Conservation (phyloP, 148 eudicot genomes). For the Vaccinium corymbosum region DNA sequence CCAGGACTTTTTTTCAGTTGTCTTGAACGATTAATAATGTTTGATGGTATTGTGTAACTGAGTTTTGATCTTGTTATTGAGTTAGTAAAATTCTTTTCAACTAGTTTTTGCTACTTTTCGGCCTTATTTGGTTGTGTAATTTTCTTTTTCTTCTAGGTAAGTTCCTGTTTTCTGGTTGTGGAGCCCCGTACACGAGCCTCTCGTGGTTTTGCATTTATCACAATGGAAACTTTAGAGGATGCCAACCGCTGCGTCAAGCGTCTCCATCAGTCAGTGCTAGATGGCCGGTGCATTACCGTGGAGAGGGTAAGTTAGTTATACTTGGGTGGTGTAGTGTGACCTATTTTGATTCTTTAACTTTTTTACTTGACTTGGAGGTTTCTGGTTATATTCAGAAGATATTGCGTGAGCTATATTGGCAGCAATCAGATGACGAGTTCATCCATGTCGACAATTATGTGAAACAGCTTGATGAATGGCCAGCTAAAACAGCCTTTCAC, state of each 20-base stretch:
- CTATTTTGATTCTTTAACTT: slow-evolving; percentile 35
- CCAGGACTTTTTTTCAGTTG: not conserved
- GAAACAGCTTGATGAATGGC: slow-evolving; percentile 91
- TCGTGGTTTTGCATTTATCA: slow-evolving; percentile 90
- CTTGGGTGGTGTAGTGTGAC: slow-evolving; percentile 18
- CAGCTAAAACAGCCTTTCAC: slow-evolving; percentile 85
- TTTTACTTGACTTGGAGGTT: slow-evolving; percentile 73
- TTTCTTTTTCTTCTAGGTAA: slow-evolving; percentile 36
- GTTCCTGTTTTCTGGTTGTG: slow-evolving; percentile 70
- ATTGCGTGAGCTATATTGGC: slow-evolving; percentile 93
- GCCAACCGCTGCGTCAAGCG: slow-evolving; percentile 80
- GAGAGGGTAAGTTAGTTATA: slow-evolving; percentile 65
- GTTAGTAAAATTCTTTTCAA: not conserved
- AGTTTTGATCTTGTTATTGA: not conserved
- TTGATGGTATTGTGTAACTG: not conserved
- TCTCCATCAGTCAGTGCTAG: slow-evolving; percentile 85
- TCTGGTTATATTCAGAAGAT: slow-evolving; percentile 93
- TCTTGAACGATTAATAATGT: not conserved
- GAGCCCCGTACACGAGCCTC: slow-evolving; percentile 90
- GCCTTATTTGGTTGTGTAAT: not conserved
- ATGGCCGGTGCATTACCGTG: slow-evolving; percentile 92
- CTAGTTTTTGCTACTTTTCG: not conserved
- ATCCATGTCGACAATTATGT: slow-evolving; percentile 66
- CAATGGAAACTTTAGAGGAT: slow-evolving; percentile 73
- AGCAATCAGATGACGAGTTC: slow-evolving; percentile 97